phyloP scores from a whole-genome alignment of 345 rosid species.

The Cardamine resedifolia region DNA sequence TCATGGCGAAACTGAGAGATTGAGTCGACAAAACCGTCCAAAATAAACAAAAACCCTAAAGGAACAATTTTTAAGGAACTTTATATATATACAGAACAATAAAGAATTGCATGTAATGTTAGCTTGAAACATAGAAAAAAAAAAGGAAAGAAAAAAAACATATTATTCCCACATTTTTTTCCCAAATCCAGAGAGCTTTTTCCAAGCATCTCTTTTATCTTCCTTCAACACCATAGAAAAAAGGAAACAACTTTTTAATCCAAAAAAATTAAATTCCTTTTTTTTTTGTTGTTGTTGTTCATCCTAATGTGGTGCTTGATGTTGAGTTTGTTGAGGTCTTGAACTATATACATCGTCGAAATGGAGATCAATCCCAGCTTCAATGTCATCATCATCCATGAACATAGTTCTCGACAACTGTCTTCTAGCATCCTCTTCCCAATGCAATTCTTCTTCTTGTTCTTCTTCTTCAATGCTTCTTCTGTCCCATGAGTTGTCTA shows the following conservation, averaged over 20 bases:
- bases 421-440: conserved; percentile 41
- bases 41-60: neutral
- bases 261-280: neutral
- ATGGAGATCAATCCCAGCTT: conserved; percentile 63
- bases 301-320: conserved; percentile 28
- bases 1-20: conserved; percentile 47
- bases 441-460: conserved; percentile 49
- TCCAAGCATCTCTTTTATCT: conserved; percentile 21
- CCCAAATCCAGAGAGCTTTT: conserved; percentile 14
- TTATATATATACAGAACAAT: conserved; percentile 27
- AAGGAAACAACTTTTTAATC: conserved; percentile 31
- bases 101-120: conserved; percentile 34
- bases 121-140: neutral
- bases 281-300: neutral
- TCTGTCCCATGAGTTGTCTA: conserved; percentile 32
- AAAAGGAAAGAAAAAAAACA: neutral
- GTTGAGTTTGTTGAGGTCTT: conserved; percentile 58
- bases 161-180: conserved; percentile 24
- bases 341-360: conserved; percentile 73
- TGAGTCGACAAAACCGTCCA: neutral
- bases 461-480: conserved; percentile 39
- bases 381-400: conserved; percentile 51
- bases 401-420: conserved; percentile 44
- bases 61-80: neutral
- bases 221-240: conserved; percentile 5